Conservation (phyloP, 169 alveolate genomes). For the Eimeria acervulina region DNA sequence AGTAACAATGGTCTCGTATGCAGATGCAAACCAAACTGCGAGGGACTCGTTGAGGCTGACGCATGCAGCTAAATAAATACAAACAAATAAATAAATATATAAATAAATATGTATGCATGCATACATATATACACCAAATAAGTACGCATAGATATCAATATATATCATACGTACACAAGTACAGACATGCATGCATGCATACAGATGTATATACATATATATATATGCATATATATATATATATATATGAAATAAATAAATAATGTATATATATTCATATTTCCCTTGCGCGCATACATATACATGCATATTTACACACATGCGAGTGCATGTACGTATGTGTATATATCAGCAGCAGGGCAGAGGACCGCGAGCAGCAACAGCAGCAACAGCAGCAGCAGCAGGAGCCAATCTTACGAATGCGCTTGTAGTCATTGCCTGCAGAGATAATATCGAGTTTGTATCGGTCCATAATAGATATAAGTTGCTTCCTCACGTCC, state of each 20-base stretch:
- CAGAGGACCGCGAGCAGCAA: not conserved
- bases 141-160: too few species aligned
- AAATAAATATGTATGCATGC: too few species aligned
- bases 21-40: not conserved
- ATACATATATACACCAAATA: too few species aligned
- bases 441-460: slow-evolving; percentile 94
- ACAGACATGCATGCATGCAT: too few species aligned
- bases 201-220: not conserved
- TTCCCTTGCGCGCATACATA: not conserved
- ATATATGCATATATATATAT: not conserved
- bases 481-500: slow-evolving; percentile 98
- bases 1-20: slow-evolving; percentile 83
- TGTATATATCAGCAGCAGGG: too few species aligned
- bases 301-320: not conserved
- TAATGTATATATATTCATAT: not conserved
- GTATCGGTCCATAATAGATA: slow-evolving; percentile 97
- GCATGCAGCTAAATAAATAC: not conserved
- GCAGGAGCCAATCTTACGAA: slow-evolving; percentile 92
- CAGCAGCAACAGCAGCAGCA: slow-evolving; percentile 15
- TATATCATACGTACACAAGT: too few species aligned
- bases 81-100: too few species aligned
- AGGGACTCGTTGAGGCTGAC: not conserved
- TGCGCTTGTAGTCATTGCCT: slow-evolving; percentile 94
- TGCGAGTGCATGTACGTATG: not conserved
- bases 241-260: not conserved